phyloP scores from a whole-genome alignment of 169 alveolate genomes.

The Perkinsus olseni region DNA sequence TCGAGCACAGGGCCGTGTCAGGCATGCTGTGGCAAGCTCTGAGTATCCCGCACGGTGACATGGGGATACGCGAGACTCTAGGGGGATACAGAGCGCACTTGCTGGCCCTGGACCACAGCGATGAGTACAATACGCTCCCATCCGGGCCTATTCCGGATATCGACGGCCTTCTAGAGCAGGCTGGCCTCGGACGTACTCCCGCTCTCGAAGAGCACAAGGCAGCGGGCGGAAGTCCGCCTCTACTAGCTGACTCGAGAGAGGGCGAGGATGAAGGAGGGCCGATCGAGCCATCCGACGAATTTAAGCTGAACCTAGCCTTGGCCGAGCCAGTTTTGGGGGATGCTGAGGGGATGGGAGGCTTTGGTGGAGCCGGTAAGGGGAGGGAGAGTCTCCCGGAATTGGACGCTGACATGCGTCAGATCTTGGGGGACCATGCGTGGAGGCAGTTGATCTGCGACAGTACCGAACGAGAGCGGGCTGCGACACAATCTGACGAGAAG shows the following conservation, averaged over 20 bases:
- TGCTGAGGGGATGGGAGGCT: neutral
- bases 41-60: neutral
- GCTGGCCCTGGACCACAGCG: neutral
- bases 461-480: neutral
- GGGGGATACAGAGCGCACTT: neutral
- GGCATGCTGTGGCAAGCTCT: neutral
- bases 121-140: neutral
- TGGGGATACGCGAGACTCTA: neutral
- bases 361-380: neutral
- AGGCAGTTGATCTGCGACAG: neutral
- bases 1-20: neutral
- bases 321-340: neutral
- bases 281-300: neutral
- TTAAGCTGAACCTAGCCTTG: neutral
- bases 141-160: neutral
- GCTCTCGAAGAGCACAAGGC: neutral
- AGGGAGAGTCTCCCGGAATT: neutral
- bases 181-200: neutral
- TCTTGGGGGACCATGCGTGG: neutral
- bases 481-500: neutral
- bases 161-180: neutral
- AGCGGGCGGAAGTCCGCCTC: neutral
- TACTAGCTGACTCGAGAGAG: neutral
- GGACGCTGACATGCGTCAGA: neutral
- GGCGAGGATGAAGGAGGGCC: neutral